These are phyloP conservation scores for Crithidia thermophila DNA, from an alignment of 208 protist genomes.

Conservation along the genomic window DNA sequence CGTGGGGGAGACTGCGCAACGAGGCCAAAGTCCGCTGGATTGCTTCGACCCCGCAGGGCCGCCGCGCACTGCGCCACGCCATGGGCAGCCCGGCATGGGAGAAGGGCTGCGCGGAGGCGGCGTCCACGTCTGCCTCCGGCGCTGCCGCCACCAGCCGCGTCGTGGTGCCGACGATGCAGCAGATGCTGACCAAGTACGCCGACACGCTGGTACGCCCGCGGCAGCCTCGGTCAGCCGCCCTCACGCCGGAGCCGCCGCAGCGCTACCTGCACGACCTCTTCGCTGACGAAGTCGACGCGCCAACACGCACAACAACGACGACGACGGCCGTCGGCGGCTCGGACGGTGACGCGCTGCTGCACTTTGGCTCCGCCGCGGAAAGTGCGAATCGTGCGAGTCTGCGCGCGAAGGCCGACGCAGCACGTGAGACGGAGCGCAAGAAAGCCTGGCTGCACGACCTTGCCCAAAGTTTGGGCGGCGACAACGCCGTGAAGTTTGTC, in stretches of 20 bases:
- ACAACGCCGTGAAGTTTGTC: constrained; percentile 21
- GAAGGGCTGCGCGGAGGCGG: neutral
- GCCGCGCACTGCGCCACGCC: constrained; percentile 18
- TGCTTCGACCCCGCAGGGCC: constrained; percentile 29
- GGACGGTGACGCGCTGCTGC: neutral
- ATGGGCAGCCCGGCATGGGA: neutral
- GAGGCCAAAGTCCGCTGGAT: constrained; percentile 26
- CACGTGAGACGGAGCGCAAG: constrained; percentile 9
- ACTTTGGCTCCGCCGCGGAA: neutral
- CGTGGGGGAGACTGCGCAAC: constrained; percentile 13
- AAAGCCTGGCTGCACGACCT: constrained; percentile 24
- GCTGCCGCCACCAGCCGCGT: no score
- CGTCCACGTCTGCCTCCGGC: neutral
- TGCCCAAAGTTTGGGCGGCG: constrained; percentile 17
- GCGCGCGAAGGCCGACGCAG: constrained; percentile 19
- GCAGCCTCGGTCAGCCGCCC: neutral
- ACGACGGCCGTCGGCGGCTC: neutral
- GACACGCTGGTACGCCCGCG: constrained; percentile 19
- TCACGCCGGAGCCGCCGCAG: neutral
- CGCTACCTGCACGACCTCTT: constrained; percentile 5
- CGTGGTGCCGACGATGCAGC: neutral
- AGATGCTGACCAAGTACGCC: constrained; percentile 29
- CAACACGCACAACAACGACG: no score
- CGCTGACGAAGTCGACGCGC: neutral
- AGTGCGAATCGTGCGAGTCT: constrained; percentile 18